Evolutionary conservation across 2,329 filamentous ascomycete species (phyloP), one percentile per base, ranked within the genome.

Genomic region (Hypoxylon sp.): DNA sequence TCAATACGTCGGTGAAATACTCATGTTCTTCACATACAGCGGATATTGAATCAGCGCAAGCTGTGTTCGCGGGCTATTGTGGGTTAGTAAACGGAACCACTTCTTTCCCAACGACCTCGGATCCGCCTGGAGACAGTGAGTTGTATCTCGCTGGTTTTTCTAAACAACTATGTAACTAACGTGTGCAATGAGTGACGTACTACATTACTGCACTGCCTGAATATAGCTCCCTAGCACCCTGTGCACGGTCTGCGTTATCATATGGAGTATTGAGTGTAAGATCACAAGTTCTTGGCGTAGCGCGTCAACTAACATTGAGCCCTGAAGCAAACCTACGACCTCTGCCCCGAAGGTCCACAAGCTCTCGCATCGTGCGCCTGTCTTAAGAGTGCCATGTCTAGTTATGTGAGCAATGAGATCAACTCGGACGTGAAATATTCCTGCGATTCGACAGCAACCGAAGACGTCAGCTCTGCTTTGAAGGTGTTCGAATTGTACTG

Each of bases 291-390:
- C 14, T 29, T 8, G 4, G 41, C 6, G n/a, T 45, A 3, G 29
- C 21, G 41, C 39, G 37, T 50, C 3, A 7, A 21, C 62, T 69
- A 37, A 70, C 41, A 11, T 47, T 61, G n/a, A 39, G 56, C 23
- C 19, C 48, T 23, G 9, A 34, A 81, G 78, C 77, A 81, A 76
- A 78, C 78, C 0, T 71, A 72, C 11, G 73, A 76, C n/a, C 54
- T 81, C 27, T 87, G 85, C 46, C 82, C 81, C 0, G 68, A 71
- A 0, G 84, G 83, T 0, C 82, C 83, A 0, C 77, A 83, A 65
- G 82, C 81, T 8, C 75, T 87, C 2, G 85, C 84, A 0, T 86
- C 84, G 0, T 87, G 85, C 61, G 80, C 79, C 3, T 87, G 85
- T 61, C 66, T 87, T 57, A 85, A 86, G 66, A 79, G 79, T 2